A percentile compares a stretch with the other conserved stretches of the same genome.
Evolutionary conservation across 768 basidiomycete species (phyloP).

Genomic region (Mrakia gelida): DNA sequence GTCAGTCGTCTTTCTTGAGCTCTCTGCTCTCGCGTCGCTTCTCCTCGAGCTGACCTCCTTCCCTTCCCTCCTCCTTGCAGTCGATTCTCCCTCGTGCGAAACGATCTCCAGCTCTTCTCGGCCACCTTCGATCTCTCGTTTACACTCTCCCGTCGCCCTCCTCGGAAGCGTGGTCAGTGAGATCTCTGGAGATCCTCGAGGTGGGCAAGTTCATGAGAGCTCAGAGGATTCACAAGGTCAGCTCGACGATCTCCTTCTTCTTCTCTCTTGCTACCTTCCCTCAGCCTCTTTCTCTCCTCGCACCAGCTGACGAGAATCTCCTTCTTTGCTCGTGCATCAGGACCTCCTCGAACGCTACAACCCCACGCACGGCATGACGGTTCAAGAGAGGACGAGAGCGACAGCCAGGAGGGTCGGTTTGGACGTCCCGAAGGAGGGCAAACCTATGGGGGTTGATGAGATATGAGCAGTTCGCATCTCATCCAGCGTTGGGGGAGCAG

Average conservation of each 20-base stretch:
- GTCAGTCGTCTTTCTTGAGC: conserved; percentile 4
- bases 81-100: conserved; percentile 23
- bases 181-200: conserved; percentile 20
- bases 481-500: no score
- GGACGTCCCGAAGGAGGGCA: conserved; percentile 61
- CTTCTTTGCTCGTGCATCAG: conserved; percentile 46
- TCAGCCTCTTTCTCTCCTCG: not conserved
- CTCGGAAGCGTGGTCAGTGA: not conserved
- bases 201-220: conserved; percentile 61
- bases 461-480: not conserved
- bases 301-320: no score
- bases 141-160: not conserved
- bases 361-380: conserved; percentile 71
- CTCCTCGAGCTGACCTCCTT: not conserved
- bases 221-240: conserved; percentile 71
- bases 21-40: not conserved
- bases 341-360: conserved; percentile 79
- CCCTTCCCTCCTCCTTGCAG: not conserved
- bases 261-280: not conserved
- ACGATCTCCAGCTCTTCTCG: conserved; percentile 15
- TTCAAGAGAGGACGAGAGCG: conserved; percentile 72
- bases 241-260: conserved; percentile 32
- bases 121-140: conserved; percentile 26
- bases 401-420: conserved; percentile 84
- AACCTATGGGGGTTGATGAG: conserved; percentile 12